Evolutionary conservation across 192 early-diverging fungal species (phyloP).

Genomic region (Spizellomyces sp.): DNA sequence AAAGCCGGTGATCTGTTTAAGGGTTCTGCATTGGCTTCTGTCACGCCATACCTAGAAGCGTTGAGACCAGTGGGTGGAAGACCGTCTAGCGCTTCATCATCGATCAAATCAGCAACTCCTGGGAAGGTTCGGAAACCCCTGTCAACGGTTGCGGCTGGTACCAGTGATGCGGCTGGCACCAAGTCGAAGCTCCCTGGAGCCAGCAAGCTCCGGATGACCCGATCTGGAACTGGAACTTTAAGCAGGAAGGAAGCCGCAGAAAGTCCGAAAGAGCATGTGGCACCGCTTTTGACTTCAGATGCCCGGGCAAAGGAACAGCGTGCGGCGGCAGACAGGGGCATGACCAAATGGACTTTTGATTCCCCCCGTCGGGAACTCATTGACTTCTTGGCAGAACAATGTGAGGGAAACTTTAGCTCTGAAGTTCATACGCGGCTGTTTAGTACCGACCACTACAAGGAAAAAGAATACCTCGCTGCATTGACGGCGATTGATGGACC

Average conservation of each 20-base stretch:
- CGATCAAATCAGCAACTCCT: conserved; percentile 19
- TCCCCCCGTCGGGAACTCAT: conserved; percentile 63
- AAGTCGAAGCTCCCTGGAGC: conserved; percentile 4
- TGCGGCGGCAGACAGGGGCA: conserved; percentile 67
- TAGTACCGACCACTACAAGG: conserved; percentile 83
- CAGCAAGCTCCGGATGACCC: background rate
- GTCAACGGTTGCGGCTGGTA: background rate
- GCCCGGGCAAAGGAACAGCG: conserved; percentile 67
- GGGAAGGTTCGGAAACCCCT: conserved; percentile 2
- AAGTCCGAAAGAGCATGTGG: background rate
- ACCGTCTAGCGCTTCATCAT: background rate
- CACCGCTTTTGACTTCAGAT: conserved; percentile 68
- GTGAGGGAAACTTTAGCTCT: conserved; percentile 59
- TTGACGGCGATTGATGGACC: conserved; percentile 71
- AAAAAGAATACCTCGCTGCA: conserved; percentile 73
- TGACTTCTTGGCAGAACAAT: conserved; percentile 65
- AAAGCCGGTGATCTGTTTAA: conserved; percentile 75
- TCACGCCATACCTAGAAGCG: conserved; percentile 60
- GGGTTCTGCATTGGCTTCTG: conserved; percentile 70
- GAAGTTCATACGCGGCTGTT: conserved; percentile 67
- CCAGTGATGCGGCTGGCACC: conserved; percentile 4
- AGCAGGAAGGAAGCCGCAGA: background rate
- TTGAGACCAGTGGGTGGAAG: background rate
- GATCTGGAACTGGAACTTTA: conserved; percentile 9
- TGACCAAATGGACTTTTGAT: conserved; percentile 73